Evolutionary conservation across 2,329 filamentous ascomycete species (phyloP).

Genomic region (Akanthomyces lecanii): DNA sequence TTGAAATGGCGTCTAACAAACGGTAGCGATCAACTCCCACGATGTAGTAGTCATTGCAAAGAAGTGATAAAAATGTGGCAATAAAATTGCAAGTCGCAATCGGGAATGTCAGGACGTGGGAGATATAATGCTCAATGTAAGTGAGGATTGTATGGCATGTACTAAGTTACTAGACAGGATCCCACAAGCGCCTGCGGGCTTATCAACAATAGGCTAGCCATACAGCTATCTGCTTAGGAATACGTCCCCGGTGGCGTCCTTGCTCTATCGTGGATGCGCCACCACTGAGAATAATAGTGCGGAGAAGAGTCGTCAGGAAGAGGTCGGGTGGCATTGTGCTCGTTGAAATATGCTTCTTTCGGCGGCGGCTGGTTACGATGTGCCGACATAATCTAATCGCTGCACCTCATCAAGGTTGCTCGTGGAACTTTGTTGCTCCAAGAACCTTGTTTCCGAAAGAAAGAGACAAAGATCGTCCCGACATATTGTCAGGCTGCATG

Average conservation of each 20-base stretch:
- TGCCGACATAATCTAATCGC: no score
- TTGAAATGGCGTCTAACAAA: not conserved
- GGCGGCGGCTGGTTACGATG: not conserved
- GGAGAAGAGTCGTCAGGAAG: not conserved
- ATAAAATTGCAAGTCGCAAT: not conserved
- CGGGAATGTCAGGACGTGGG: not conserved
- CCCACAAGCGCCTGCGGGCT: not conserved
- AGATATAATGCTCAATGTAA: not conserved
- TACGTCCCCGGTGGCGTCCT: not conserved
- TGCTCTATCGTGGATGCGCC: not conserved
- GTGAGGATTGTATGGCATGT: not conserved
- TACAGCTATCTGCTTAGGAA: not conserved
- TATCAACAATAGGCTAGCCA: not conserved
- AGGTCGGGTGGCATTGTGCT: not conserved
- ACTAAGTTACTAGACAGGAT: not conserved
- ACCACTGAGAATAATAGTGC: not conserved
- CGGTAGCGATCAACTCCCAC: not conserved
- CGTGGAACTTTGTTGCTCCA: not conserved
- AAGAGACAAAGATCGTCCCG: no score
- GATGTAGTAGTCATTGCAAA: not conserved
- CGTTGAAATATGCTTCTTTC: not conserved
- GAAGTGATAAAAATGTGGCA: not conserved
- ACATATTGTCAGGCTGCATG: no score
- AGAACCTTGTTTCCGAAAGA: not conserved
- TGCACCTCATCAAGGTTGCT: not conserved